These are phyloP conservation scores for Xylariaceae sp. DNA, from an alignment of 2,329 filamentous ascomycete species.

Conservation along the genomic window DNA sequence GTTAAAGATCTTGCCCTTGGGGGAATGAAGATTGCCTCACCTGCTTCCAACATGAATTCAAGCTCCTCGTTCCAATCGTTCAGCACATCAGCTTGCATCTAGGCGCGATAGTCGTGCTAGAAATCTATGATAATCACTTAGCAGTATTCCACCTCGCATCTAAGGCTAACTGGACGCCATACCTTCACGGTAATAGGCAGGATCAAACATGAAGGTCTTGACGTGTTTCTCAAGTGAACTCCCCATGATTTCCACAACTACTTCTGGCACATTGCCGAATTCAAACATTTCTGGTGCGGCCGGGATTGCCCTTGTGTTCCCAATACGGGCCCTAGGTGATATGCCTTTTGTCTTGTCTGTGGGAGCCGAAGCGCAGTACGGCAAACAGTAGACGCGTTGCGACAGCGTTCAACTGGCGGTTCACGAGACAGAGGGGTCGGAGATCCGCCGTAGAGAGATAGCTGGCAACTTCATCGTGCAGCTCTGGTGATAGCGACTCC, in stretches of 20 bases:
- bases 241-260: slow-evolving; percentile 12
- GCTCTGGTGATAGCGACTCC: slow-evolving; percentile 9
- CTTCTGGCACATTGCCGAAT: slow-evolving; percentile 8
- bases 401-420: slow-evolving; percentile 9
- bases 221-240: slow-evolving; percentile 5
- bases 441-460: slow-evolving; percentile 11
- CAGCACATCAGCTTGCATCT: slow-evolving; percentile 8
- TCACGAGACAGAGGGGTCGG: slow-evolving; percentile 12
- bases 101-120: slow-evolving; percentile 12
- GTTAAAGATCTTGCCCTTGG: not conserved
- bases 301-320: slow-evolving; percentile 2
- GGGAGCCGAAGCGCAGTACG: slow-evolving; percentile 12
- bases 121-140: slow-evolving; percentile 1
- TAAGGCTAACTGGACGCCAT: not conserved
- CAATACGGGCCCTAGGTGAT: slow-evolving; percentile 1
- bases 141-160: not conserved
- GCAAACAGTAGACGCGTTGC: slow-evolving; percentile 13
- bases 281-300: slow-evolving; percentile 12
- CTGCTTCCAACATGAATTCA: not conserved
- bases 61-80: slow-evolving; percentile 10
- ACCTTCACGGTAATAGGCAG: slow-evolving; percentile 16
- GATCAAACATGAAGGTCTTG: slow-evolving; percentile 15
- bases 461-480: slow-evolving; percentile 4
- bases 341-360: slow-evolving; percentile 1
- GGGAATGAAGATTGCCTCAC: not conserved